phyloP scores from a whole-genome alignment of 345 rosid genomes.

The Eucalyptus paniculata region DNA sequence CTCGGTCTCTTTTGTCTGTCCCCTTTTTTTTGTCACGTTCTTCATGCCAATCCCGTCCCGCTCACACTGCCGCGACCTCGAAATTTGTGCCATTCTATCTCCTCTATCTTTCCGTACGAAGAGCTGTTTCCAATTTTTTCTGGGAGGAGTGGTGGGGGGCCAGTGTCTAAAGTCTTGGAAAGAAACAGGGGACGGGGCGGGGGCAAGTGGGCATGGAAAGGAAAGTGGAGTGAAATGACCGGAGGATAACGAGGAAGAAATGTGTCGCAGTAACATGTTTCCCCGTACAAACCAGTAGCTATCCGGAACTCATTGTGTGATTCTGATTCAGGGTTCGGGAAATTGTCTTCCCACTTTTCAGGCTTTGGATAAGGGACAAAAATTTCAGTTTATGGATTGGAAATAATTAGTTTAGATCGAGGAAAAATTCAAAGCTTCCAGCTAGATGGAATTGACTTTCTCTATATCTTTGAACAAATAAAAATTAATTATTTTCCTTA shows the following conservation, averaged over 20 bases:
- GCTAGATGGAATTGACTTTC: too few relatives aligned
- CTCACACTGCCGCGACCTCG: neutral
- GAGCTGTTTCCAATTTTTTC: neutral
- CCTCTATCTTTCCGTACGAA: neutral
- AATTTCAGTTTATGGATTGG: neutral
- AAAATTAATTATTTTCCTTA: too few relatives aligned
- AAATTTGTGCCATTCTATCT: neutral
- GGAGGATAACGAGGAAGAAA: neutral
- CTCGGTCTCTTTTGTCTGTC: neutral
- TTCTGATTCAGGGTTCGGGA: too few relatives aligned
- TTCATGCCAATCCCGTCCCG: neutral
- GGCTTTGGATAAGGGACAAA: too few relatives aligned
- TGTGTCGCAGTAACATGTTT: neutral
- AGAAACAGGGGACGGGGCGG: neutral
- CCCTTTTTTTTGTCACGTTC: rapidly evolving
- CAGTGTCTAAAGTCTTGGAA: neutral
- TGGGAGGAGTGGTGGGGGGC: neutral
- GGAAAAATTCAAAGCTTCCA: too few relatives aligned
- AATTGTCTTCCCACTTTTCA: too few relatives aligned
- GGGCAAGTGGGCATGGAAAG: neutral
- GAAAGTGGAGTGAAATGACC: neutral
- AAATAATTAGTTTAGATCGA: neutral
- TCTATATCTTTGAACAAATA: too few relatives aligned
- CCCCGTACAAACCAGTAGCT: neutral
- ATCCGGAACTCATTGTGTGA: neutral